phyloP scores from a whole-genome alignment of 1,139 yeast species.

The Kluyveromyces sp. region DNA sequence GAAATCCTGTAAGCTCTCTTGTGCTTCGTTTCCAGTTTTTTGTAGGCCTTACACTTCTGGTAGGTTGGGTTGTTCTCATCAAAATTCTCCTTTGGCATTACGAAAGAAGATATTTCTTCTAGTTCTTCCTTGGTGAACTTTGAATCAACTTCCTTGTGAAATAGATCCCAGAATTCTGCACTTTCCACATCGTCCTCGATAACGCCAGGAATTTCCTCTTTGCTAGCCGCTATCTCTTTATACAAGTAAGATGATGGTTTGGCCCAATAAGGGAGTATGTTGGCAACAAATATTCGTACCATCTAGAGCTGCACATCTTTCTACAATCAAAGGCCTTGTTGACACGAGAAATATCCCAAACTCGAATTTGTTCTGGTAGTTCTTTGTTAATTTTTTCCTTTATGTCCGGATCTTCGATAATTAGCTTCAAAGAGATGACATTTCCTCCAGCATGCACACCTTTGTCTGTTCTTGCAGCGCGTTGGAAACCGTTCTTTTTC shows the following conservation, averaged over 20 bases:
- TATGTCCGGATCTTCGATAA: conserved; percentile 79
- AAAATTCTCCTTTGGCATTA: conserved; percentile 33
- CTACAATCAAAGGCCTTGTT: conserved; percentile 92
- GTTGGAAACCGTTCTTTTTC: conserved; percentile 82
- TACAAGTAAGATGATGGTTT: conserved; percentile 64
- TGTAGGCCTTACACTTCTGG: conserved; percentile 47
- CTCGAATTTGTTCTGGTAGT: conserved; percentile 77
- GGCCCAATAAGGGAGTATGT: conserved; percentile 83
- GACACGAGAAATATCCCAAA: conserved; percentile 90
- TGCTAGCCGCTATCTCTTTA: conserved; percentile 49
- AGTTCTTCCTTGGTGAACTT: conserved; percentile 45
- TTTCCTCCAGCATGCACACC: conserved; percentile 99
- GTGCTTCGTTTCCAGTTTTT: conserved; percentile 56
- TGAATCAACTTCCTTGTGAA: conserved; percentile 38
- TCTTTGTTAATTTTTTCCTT: conserved; percentile 61
- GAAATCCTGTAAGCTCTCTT: conserved; percentile 68
- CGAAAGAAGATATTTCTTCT: conserved; percentile 28
- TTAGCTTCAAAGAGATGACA: conserved; percentile 78
- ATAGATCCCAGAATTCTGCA: conserved; percentile 59
- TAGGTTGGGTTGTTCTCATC: conserved; percentile 29
- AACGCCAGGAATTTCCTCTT: conserved; percentile 48
- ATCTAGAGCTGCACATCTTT: conserved; percentile 87
- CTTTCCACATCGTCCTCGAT: conserved; percentile 63
- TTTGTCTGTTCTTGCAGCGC: conserved; percentile 97
- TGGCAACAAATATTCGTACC: conserved; percentile 89